Evolutionary conservation across 2,329 filamentous ascomycete genomes (phyloP).

Genomic region (Diaporthe citriasiana): DNA sequence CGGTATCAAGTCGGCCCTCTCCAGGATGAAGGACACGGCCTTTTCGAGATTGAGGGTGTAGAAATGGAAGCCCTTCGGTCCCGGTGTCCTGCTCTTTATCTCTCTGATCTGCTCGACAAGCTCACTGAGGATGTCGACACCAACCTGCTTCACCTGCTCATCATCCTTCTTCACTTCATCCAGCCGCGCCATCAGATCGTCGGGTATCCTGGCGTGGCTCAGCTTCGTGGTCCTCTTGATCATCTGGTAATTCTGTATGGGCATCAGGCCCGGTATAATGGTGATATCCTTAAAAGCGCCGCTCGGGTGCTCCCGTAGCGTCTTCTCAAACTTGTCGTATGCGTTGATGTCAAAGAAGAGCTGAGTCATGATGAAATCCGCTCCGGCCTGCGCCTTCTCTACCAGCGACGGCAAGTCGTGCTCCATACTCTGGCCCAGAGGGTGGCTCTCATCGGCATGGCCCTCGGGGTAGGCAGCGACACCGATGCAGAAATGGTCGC

Average conservation of each 20-base stretch:
- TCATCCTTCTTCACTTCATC: constrained; percentile 83
- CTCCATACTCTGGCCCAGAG: constrained; percentile 76
- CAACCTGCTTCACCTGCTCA: constrained; percentile 83
- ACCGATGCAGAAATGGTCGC: constrained; percentile 96
- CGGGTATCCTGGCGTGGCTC: constrained; percentile 87
- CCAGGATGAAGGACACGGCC: constrained; percentile 92
- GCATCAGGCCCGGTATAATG: constrained; percentile 96
- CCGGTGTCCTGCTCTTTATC: constrained; percentile 68
- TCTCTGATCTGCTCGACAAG: constrained; percentile 83
- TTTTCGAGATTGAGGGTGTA: constrained; percentile 98
- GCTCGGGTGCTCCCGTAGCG: constrained; percentile 83
- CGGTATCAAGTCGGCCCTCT: constrained; percentile 87
- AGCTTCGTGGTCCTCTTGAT: constrained; percentile 94
- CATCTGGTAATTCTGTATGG: constrained; percentile 97
- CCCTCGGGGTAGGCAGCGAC: constrained; percentile 97
- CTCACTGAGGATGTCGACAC: constrained; percentile 86
- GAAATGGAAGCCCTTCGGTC: constrained; percentile 90
- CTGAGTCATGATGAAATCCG: constrained; percentile 99
- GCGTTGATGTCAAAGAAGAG: constrained; percentile 93
- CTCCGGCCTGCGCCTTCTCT: constrained; percentile 91
- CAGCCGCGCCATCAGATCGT: constrained; percentile 76
- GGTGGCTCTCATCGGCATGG: constrained; percentile 91
- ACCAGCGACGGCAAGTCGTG: constrained; percentile 90
- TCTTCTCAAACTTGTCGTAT: constrained; percentile 84
- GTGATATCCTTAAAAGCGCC: constrained; percentile 88